Conservation (phyloP, 441 rosid genomes). For the Metrosideros polymorpha region DNA sequence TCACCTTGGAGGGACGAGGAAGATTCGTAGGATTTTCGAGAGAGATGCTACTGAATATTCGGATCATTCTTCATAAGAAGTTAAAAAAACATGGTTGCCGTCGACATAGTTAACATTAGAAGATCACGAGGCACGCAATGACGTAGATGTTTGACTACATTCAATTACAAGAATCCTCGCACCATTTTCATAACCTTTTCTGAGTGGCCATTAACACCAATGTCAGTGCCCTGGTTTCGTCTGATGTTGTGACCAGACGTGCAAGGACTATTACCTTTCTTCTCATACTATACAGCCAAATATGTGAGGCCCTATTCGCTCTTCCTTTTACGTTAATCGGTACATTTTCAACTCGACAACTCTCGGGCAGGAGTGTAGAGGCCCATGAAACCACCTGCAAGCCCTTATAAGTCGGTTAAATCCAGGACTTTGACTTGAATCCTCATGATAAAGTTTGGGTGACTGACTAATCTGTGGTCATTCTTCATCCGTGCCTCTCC, state of each 20-base stretch:
- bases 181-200: not conserved
- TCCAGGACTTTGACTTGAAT: not conserved
- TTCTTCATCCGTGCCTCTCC: no score
- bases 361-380: not conserved
- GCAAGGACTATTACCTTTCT: not conserved
- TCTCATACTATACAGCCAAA: not conserved
- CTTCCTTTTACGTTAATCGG: not conserved
- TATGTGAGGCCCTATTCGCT: not conserved
- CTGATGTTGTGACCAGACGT: not conserved
- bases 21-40: slow-evolving; percentile 6
- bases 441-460: not conserved
- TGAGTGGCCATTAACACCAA: not conserved
- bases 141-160: not conserved
- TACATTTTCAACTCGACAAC: not conserved
- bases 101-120: slow-evolving; percentile 1
- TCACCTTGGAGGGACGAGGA: not conserved
- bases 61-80: not conserved
- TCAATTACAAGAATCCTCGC: not conserved
- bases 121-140: slow-evolving; percentile 2
- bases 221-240: not conserved
- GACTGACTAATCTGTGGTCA: not conserved
- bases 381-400: not conserved
- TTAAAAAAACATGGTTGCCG: slow-evolving; percentile 1
- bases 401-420: not conserved
- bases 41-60: slow-evolving; percentile 26